These are phyloP conservation scores for Rhytidiadelphus loreus DNA, from an alignment of 225 moss, liverwort and hornwort genomes.

Conservation along the genomic window DNA sequence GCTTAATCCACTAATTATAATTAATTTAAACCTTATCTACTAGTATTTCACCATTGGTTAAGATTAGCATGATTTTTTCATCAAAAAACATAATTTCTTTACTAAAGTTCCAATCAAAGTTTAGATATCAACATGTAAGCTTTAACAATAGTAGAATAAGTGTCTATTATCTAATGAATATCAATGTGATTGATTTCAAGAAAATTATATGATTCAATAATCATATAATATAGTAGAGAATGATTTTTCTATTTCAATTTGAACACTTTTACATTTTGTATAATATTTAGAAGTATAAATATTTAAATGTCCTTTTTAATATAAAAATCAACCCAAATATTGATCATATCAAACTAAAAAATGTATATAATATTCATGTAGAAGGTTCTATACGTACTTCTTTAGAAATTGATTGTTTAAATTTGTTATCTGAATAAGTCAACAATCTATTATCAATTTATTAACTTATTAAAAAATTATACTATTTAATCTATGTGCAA, in stretches of 20 bases:
- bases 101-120: not conserved
- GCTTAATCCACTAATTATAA: not conserved
- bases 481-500: accelerated
- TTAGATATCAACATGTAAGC: accelerated
- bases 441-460: not conserved
- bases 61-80: not conserved
- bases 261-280: not conserved
- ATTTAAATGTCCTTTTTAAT: not conserved
- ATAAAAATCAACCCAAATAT: no score
- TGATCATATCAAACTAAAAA: no score
- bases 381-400: no score
- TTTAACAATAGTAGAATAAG: not conserved
- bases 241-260: not conserved
- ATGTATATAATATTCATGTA: no score
- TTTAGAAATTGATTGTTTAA: no score
- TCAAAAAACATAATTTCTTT: not conserved
- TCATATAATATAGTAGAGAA: not conserved
- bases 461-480: not conserved
- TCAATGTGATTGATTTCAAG: not conserved
- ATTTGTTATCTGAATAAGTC: not conserved
- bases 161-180: not conserved
- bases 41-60: not conserved
- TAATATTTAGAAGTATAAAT: not conserved
- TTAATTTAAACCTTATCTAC: not conserved
- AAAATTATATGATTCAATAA: not conserved